Evolutionary conservation across 2,329 filamentous ascomycete species (phyloP).

Genomic region (Teratosphaeria gauchensis): DNA sequence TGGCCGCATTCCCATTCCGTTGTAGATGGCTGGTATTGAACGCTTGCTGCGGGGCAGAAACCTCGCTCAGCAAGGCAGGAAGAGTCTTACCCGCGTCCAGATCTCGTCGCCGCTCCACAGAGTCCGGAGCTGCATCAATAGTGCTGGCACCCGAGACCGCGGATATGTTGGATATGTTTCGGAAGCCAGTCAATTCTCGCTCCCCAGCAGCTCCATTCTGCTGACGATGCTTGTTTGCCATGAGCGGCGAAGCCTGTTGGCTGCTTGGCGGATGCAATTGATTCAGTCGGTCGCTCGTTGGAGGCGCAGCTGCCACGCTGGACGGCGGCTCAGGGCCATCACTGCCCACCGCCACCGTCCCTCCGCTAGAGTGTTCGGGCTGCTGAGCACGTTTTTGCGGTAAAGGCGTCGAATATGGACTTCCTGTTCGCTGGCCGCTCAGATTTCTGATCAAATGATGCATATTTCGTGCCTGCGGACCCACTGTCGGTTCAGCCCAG

Average conservation of each 20-base stretch:
- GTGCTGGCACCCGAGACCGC: conserved; percentile 34
- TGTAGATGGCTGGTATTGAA: conserved; percentile 21
- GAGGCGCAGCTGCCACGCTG: conserved; percentile 19
- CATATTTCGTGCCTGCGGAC: conserved; percentile 3
- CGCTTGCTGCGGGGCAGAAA: conserved; percentile 13
- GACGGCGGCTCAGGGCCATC: conserved; percentile 23
- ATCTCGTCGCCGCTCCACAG: conserved; percentile 9
- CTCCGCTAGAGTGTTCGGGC: conserved; percentile 16
- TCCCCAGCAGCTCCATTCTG: conserved; percentile 9
- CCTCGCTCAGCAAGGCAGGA: conserved; percentile 10
- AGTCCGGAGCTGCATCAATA: conserved; percentile 21
- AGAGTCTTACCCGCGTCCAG: conserved; percentile 1
- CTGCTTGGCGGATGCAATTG: background rate
- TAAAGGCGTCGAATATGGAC: conserved; percentile 23
- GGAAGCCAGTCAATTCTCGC: conserved; percentile 19
- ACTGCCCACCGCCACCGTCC: conserved; percentile 16
- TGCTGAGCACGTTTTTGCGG: conserved; percentile 14
- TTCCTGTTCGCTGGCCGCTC: conserved; percentile 10
- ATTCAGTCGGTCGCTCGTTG: conserved; percentile 14
- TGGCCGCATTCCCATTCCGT: background rate
- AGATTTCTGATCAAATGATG: conserved; percentile 21
- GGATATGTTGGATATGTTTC: conserved; percentile 28
- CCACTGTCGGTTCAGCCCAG: conserved; percentile 20
- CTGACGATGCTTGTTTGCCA: conserved; percentile 18
- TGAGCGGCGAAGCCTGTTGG: conserved; percentile 14